phyloP scores from a whole-genome alignment of 148 eudicot species.

The Polygonum aviculare region DNA sequence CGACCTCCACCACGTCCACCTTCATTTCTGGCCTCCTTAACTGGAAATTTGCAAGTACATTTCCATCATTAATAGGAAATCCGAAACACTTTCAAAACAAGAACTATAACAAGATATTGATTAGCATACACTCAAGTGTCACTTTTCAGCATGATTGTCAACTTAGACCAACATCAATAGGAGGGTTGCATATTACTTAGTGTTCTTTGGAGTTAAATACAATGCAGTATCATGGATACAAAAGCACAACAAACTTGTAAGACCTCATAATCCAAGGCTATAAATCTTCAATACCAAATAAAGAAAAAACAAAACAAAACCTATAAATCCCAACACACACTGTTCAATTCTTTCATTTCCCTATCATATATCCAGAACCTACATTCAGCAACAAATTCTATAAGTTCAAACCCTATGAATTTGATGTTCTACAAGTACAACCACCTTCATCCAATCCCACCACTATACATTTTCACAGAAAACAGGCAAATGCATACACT shows the following conservation, averaged over 20 bases:
- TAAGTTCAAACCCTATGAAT: background rate
- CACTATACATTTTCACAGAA: background rate
- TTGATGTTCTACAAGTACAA: too few species aligned
- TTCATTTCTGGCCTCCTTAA: constrained; percentile 55
- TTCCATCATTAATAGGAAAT: background rate
- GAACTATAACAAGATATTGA: background rate
- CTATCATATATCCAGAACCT: too few species aligned
- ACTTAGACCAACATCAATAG: background rate
- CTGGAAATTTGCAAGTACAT: constrained; percentile 18
- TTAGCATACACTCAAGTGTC: background rate
- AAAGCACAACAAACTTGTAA: background rate
- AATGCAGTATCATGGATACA: background rate
- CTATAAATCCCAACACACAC: background rate
- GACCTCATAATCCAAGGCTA: background rate
- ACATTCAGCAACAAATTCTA: background rate
- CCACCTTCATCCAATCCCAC: background rate
- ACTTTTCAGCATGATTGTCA: background rate
- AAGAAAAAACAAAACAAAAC: background rate
- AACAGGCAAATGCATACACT: background rate
- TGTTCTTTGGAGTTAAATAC: background rate
- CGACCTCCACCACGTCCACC: constrained; percentile 40
- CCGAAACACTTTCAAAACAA: background rate
- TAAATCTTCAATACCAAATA: background rate
- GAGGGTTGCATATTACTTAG: background rate
- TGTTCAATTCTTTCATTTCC: background rate